A percentile compares a stretch with the other conserved stretches of the same genome.
phyloP scores from a whole-genome alignment of 139 green algal species.

The Chloropicon primus region DNA sequence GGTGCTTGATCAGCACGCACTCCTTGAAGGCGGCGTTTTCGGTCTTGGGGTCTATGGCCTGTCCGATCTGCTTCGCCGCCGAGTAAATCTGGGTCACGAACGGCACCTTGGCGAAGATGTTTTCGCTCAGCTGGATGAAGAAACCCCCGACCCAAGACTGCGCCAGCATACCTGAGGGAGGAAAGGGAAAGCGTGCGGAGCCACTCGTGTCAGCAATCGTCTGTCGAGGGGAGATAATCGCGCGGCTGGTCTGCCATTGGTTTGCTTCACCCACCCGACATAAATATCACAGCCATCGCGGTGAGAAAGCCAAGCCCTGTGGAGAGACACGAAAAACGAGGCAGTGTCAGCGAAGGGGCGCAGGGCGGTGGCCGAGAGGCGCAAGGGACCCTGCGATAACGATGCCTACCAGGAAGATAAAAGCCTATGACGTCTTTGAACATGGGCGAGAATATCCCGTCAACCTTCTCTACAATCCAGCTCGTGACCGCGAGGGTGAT shows the following conservation, averaged over 20 bases:
- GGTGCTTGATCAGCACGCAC: slow-evolving; percentile 80
- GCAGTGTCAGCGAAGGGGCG: too few species aligned
- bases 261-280: too few species aligned
- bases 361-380: too few species aligned
- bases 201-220: too few species aligned
- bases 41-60: slow-evolving; percentile 58
- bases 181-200: too few species aligned
- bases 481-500: not conserved
- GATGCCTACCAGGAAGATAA: not conserved
- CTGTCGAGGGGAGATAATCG: too few species aligned
- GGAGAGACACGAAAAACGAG: not conserved
- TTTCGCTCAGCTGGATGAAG: slow-evolving; percentile 69
- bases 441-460: not conserved
- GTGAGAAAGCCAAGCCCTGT: not conserved
- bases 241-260: too few species aligned
- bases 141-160: slow-evolving; percentile 61
- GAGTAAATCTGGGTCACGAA: slow-evolving; percentile 91
- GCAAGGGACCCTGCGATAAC: too few species aligned
- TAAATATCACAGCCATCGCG: not conserved
- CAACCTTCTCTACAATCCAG: not conserved
- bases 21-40: slow-evolving; percentile 70
- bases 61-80: slow-evolving; percentile 74
- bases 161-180: too few species aligned
- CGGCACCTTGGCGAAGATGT: slow-evolving; percentile 78
- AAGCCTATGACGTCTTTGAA: not conserved